Base-by-base conservation (phyloP, 257 asterid genomes). In the Ocimum tenuiflorum region DNA sequence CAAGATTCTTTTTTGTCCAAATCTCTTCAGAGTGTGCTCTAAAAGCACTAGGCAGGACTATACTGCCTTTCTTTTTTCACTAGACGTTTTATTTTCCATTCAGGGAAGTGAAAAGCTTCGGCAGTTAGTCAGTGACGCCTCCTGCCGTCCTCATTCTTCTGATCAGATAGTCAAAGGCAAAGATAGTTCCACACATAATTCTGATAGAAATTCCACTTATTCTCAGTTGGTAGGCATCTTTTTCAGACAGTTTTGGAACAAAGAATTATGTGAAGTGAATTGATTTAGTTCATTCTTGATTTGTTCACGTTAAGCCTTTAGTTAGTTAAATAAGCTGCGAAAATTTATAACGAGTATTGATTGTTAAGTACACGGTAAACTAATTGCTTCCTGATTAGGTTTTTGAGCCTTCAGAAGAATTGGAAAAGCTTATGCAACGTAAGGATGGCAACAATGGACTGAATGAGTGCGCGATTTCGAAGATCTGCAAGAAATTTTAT, bases 41-140 rank as follows among this genome's bases (percentile, higher is more conserved):
- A n/a, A n/a, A n/a, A n/a, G n/a, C n/a, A n/a, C n/a, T n/a, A n/a
- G n/a, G 36, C 6, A 0, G 36, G 36, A 5, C 7, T 13, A 20
- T 13, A 23, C 13, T 55, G 13, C 14, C 8, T 20, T 7, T 61
- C 58, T 27, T 31, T 46, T 48, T 27, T 6, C 36, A 46, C 60
- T n/a, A n/a, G 42, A 11, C 22, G 13, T 50, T 39, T 47, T 41
- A 10, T 41, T 80, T 78, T 13, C 23, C 52, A 12, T 54, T 55
- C 89, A 92, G 99, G 99, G 99, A 60, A 94, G 99, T 64, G 85
- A 86, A 73, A 86, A 86, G 79, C 96, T 94, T 73, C 86, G 88
- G 73, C 80, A 77, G 20, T 74, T 94, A 52, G 89, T 94, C 65
- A 83, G 86, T 46, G 88, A 90, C 61, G 56, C 75, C 63, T 82